Evolutionary conservation across 768 basidiomycete species (phyloP).

Genomic region (Hericium coralloides): DNA sequence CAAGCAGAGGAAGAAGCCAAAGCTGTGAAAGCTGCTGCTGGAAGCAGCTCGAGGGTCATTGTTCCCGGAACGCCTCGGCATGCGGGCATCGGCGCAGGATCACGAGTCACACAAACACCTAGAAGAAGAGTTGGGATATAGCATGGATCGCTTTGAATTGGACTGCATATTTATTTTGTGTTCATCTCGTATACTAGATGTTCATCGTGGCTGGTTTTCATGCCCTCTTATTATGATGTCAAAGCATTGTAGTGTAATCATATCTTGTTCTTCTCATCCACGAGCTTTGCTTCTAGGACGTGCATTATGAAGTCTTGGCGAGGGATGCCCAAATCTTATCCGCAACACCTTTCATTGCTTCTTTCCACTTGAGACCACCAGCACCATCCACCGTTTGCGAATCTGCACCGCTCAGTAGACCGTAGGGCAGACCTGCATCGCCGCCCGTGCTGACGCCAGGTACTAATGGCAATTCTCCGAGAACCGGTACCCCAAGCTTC

Average conservation of each 20-base stretch:
- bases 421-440: conserved; percentile 58
- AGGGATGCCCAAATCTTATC: conserved; percentile 20
- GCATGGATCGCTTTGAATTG: background rate
- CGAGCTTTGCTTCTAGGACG: background rate
- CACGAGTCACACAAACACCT: conserved; percentile 68
- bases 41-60: conserved; percentile 54
- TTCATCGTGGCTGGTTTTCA: background rate
- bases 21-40: conserved; percentile 42
- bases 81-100: conserved; percentile 53
- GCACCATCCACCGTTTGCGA: conserved; percentile 2
- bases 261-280: background rate
- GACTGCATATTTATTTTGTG: background rate
- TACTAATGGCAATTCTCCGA: conserved; percentile 79
- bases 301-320: background rate
- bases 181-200: background rate
- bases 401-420: conserved; percentile 15
- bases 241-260: background rate
- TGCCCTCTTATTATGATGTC: background rate
- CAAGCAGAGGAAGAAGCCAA: conserved; percentile 53
- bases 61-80: conserved; percentile 78
- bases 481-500: conserved; percentile 49
- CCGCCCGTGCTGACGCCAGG: conserved; percentile 63
- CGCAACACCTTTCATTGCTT: conserved; percentile 23
- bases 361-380: conserved; percentile 13
- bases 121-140: conserved; percentile 62